phyloP scores from a whole-genome alignment of 208 protist species.

The Porcisia hertigi region DNA sequence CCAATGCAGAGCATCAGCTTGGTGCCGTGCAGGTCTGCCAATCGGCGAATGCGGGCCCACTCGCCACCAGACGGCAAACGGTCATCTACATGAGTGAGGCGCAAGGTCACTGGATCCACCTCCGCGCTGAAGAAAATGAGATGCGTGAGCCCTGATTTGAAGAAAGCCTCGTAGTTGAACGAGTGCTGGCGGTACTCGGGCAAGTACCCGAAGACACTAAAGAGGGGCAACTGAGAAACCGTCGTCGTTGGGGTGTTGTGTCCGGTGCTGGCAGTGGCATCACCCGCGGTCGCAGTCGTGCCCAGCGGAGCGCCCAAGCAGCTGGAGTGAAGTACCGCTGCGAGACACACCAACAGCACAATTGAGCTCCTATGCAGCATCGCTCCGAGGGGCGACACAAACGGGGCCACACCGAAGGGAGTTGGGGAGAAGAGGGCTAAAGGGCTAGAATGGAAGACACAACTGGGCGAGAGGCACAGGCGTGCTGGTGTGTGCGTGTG shows the following conservation, averaged over 20 bases:
- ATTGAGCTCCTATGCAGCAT: neutral
- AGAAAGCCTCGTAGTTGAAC: conserved; percentile 54
- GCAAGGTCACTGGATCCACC: conserved; percentile 35
- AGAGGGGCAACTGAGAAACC: conserved; percentile 13
- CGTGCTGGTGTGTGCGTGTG: neutral
- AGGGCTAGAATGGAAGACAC: neutral
- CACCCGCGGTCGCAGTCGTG: neutral
- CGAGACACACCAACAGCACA: neutral
- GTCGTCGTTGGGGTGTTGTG: neutral
- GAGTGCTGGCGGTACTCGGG: conserved; percentile 61
- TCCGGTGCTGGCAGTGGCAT: neutral
- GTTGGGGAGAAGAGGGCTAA: neutral
- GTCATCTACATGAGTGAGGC: conserved; percentile 37
- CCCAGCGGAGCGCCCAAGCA: neutral
- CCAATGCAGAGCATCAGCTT: conserved; percentile 70
- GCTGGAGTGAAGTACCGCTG: neutral
- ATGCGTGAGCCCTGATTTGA: conserved; percentile 60
- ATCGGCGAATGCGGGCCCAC: conserved; percentile 35
- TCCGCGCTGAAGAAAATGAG: conserved; percentile 80
- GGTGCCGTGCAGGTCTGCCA: conserved; percentile 42
- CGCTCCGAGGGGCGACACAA: neutral
- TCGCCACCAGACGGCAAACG: conserved; percentile 41
- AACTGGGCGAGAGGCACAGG: neutral
- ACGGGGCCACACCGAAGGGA: neutral
- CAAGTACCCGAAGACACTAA: conserved; percentile 72